Conservation (phyloP, 1,284 basidiomycete genomes). For the Rhodotorula glutinis region DNA sequence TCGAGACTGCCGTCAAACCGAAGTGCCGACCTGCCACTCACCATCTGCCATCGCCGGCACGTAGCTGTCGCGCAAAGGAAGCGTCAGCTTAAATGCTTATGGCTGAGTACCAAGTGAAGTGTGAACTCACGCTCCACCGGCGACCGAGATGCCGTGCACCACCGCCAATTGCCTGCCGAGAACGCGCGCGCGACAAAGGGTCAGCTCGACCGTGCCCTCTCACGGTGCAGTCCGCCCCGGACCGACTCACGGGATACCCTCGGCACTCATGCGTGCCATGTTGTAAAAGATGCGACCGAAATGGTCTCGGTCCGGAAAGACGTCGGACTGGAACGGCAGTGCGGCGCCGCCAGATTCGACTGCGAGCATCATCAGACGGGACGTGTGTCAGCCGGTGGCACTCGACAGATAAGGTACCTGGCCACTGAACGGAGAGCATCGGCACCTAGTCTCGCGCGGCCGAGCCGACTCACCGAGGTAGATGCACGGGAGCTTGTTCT, state of each 20-base stretch:
- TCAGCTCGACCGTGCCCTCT: too few species aligned
- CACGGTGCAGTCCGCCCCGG: too few species aligned
- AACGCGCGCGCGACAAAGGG: neutral
- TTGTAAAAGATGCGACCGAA: constrained; percentile 97
- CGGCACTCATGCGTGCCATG: constrained; percentile 79
- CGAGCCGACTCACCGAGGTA: constrained; percentile 66
- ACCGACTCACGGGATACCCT: constrained; percentile 63
- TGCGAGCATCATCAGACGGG: constrained; percentile 44
- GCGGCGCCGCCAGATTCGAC: constrained; percentile 94
- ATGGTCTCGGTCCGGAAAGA: constrained; percentile 84
- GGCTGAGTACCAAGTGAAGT: too few species aligned
- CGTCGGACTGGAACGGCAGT: constrained; percentile 69
- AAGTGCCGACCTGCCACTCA: neutral
- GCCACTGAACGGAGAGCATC: too few species aligned
- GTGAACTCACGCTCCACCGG: constrained; percentile 50
- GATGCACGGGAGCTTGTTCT: constrained; percentile 85
- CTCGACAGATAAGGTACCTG: neutral
- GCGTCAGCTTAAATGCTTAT: too few species aligned
- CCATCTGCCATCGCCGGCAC: constrained; percentile 91
- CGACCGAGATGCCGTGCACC: constrained; percentile 91
- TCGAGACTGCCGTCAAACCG: too few species aligned
- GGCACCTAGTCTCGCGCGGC: too few species aligned
- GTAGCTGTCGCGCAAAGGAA: constrained; percentile 58
- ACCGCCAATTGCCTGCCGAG: constrained; percentile 68
- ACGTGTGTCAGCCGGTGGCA: neutral